Conservation (phyloP, 1,139 yeast genomes). For the Yamadazyma triangularis region DNA sequence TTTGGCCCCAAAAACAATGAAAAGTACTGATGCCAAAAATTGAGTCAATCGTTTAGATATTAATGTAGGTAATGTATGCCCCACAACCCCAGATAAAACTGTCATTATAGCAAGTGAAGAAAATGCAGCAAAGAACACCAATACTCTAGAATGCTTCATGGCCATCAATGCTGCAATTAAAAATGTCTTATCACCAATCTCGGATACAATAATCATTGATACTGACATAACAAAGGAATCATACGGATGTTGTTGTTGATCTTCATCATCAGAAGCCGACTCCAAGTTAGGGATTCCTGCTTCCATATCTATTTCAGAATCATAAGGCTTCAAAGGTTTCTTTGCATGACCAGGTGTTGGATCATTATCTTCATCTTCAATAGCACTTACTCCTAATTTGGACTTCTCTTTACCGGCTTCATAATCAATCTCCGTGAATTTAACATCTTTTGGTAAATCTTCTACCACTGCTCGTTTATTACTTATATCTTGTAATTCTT, state of each 20-base stretch:
- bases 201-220: slow-evolving; percentile 89
- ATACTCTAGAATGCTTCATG: slow-evolving; percentile 79
- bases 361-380: slow-evolving; percentile 26
- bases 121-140: slow-evolving; percentile 86
- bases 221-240: slow-evolving; percentile 62
- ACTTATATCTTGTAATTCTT: no score
- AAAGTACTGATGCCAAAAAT: slow-evolving; percentile 73
- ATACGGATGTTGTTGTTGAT: slow-evolving; percentile 20
- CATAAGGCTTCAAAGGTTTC: slow-evolving; percentile 19
- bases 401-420: slow-evolving; percentile 11
- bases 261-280: slow-evolving; percentile 10
- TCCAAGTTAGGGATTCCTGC: slow-evolving; percentile 2
- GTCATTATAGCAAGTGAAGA: slow-evolving; percentile 90
- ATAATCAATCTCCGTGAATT: slow-evolving; percentile 13
- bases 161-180: slow-evolving; percentile 97
- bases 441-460: slow-evolving; percentile 10
- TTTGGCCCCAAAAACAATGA: slow-evolving; percentile 77
- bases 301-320: slow-evolving; percentile 1
- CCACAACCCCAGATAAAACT: slow-evolving; percentile 81
- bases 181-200: slow-evolving; percentile 95
- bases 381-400: slow-evolving; percentile 20
- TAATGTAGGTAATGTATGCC: slow-evolving; percentile 84
- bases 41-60: slow-evolving; percentile 79
- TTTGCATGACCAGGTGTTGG: slow-evolving; percentile 25
- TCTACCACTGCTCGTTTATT: neutral